phyloP scores from a whole-genome alignment of 306 rosid genomes.

The Pyrus pyrifolia region DNA sequence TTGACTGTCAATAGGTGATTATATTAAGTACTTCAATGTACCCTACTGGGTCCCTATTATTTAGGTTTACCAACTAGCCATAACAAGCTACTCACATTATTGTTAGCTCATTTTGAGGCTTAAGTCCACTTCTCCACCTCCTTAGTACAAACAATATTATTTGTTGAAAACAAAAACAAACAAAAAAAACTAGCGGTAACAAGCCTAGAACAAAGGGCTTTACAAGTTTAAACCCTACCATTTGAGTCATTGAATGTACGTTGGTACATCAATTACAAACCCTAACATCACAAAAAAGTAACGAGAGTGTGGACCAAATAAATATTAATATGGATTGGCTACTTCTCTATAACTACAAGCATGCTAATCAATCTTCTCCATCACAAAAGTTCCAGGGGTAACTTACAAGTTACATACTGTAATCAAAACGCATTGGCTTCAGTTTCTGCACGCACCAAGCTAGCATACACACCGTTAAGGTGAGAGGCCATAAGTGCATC shows the following conservation, averaged over 20 bases:
- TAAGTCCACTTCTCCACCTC: too few species aligned
- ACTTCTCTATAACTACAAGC: slow-evolving; percentile 2
- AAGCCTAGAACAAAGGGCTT: neutral
- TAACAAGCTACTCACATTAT: too few species aligned
- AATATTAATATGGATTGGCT: neutral
- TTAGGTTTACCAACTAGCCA: neutral
- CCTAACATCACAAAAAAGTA: neutral
- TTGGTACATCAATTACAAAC: neutral
- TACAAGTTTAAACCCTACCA: neutral
- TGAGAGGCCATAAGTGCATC: slow-evolving; percentile 50
- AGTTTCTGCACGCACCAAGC: slow-evolving; percentile 61
- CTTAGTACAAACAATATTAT: too few species aligned
- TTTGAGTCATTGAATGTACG: neutral
- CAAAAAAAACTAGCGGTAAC: neutral
- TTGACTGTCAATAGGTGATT: too few species aligned
- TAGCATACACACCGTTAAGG: slow-evolving; percentile 59
- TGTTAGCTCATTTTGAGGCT: too few species aligned
- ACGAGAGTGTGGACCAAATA: neutral
- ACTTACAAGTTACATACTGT: neutral
- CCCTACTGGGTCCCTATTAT: neutral
- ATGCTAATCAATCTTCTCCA: neutral
- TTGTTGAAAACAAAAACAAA: too few species aligned
- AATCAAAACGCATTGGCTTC: slow-evolving; percentile 57
- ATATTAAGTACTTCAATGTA: too few species aligned
- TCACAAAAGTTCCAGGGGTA: neutral